Base-by-base conservation (phyloP, 176 grass and related monocot genomes). In the Elymus sibiricus region DNA sequence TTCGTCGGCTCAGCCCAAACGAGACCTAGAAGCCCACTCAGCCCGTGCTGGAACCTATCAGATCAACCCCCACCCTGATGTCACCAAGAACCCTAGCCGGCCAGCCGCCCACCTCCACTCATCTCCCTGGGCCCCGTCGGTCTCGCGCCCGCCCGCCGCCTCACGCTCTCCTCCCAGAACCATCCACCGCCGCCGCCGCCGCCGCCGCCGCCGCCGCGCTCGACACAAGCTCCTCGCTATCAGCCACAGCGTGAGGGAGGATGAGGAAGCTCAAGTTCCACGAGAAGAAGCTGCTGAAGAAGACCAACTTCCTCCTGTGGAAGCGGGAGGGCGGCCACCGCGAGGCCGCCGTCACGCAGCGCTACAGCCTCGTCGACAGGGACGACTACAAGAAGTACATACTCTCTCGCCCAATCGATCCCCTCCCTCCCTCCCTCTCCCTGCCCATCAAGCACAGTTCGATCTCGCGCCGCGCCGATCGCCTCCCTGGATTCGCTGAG, bases 381-480 rank as follows among this genome's bases (percentile, higher is more conserved):
- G 78, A 80, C 60, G 78, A 80, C 78, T 80, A 80, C 78, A 84
- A 84, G 70, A 84, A 84, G 56, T 83, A 73, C 59, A 1, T 26
- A 17, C 7, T 22, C 3, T 22, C 67, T 13, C 7, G 11, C 37
- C 4, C 26, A 61, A 72, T 14, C 7, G 13, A 69, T 71, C 28
- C 78, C 79, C 68, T 31, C 43, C 38, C 26, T 40, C 49, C 44
- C 44, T 49, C 16, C 16, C 49, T 53, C 49, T 51, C 49, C 47
- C 10, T 44, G 24, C 46, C 19, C 42, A 55, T 51, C 11, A 53
- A 14, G 13, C 26, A 12, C 26, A 1, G 25, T 2, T 38, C 34
- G 19, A 25, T 70, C 47, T 79, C 17, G 34, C 49, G 16, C 7
- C 38, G 38, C 38, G 38, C 38, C 38, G 7, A 39, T 39, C 38